Evolutionary conservation across 768 basidiomycete genomes (phyloP).

Genomic region (Phylloporus rhodoxanthus): DNA sequence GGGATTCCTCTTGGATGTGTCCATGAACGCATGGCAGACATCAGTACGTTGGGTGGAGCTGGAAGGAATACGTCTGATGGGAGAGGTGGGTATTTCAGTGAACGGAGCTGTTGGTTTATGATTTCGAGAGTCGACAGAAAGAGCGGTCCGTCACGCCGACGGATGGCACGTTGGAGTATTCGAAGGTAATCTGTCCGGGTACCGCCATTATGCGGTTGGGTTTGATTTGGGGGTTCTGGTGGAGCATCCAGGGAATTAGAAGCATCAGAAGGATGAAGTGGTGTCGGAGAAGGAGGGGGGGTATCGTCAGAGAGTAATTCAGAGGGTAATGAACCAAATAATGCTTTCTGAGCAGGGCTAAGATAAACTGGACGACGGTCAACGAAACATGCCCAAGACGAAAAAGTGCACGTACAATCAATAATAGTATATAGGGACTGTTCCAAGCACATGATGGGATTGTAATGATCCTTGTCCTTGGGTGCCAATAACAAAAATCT

Average conservation of each 20-base stretch:
- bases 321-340: slow-evolving; percentile 63
- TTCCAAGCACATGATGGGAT: slow-evolving; percentile 77
- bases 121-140: slow-evolving; percentile 57
- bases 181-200: slow-evolving; percentile 42
- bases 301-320: slow-evolving; percentile 25
- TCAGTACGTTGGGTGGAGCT: slow-evolving; percentile 43
- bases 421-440: slow-evolving; percentile 65
- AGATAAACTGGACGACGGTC: slow-evolving; percentile 49
- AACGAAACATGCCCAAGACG: background rate
- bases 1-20: slow-evolving; percentile 43
- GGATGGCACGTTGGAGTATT: slow-evolving; percentile 62
- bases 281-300: slow-evolving; percentile 33
- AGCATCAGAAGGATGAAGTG: slow-evolving; percentile 30
- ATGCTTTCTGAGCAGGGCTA: slow-evolving; percentile 54
- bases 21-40: slow-evolving; percentile 44
- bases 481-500: slow-evolving; percentile 77
- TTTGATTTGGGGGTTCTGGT: slow-evolving; percentile 18
- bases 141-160: slow-evolving; percentile 63
- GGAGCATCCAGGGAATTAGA: slow-evolving; percentile 29
- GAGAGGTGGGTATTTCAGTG: slow-evolving; percentile 59
- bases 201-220: slow-evolving; percentile 15
- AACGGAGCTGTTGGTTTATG: slow-evolving; percentile 57
- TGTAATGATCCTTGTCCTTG: slow-evolving; percentile 82
- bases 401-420: slow-evolving; percentile 47
- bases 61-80: slow-evolving; percentile 47